A percentile compares a stretch with the other conserved stretches of the same genome.
Conservation (phyloP, 2,329 filamentous ascomycete species). For the Aspergillus udagawae region DNA sequence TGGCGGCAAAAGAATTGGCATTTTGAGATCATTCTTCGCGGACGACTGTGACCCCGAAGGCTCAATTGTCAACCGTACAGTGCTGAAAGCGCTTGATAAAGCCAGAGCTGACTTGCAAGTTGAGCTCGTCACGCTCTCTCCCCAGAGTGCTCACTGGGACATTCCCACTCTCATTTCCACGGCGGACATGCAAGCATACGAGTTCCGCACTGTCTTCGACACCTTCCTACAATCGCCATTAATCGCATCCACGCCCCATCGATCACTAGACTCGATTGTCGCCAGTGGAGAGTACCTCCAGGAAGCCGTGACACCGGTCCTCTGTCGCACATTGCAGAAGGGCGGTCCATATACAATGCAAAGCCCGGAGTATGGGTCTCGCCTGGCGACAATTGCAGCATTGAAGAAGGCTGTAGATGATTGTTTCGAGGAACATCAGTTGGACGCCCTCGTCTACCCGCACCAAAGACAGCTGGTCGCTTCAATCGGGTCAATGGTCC, state of each 20-base stretch:
- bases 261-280: slow-evolving; percentile 49
- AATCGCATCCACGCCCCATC: slow-evolving; percentile 17
- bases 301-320: slow-evolving; percentile 51
- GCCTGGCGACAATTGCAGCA: slow-evolving; percentile 48
- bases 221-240: slow-evolving; percentile 48
- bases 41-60: not conserved
- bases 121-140: slow-evolving; percentile 50
- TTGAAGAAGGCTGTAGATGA: slow-evolving; percentile 50
- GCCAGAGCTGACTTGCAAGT: slow-evolving; percentile 1
- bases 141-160: slow-evolving; percentile 19
- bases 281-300: slow-evolving; percentile 48
- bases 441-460: slow-evolving; percentile 61
- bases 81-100: not conserved
- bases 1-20: not conserved
- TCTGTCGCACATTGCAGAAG: slow-evolving; percentile 54
- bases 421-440: slow-evolving; percentile 47
- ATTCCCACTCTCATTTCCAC: slow-evolving; percentile 32
- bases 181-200: slow-evolving; percentile 59
- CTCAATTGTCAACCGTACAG: not conserved
- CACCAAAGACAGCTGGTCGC: slow-evolving; percentile 63
- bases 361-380: slow-evolving; percentile 48
- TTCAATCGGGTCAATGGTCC: slow-evolving; percentile 52
- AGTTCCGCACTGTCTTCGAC: slow-evolving; percentile 55
- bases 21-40: not conserved
- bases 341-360: slow-evolving; percentile 50